phyloP scores from a whole-genome alignment of 1,284 basidiomycete species.

The Irpex sp. region DNA sequence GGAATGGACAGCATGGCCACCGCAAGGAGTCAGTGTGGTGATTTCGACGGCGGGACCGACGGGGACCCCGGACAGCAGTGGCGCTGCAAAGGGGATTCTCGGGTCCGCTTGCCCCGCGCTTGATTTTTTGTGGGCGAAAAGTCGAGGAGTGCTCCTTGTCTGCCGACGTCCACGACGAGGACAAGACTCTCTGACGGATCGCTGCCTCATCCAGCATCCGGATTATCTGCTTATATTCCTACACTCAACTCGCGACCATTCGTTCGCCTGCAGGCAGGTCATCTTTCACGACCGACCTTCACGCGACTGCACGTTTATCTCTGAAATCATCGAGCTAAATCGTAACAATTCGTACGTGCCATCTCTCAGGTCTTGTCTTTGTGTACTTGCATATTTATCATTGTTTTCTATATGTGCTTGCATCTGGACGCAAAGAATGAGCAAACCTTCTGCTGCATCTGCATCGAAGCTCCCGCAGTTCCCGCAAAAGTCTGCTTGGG shows the following conservation, averaged over 20 bases:
- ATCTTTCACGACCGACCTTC: constrained; percentile 74
- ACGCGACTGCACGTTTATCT: constrained; percentile 51
- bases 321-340: constrained; percentile 37
- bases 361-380: neutral
- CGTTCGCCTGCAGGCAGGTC: constrained; percentile 88
- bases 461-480: constrained; percentile 69
- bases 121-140: constrained; percentile 29
- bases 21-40: constrained; percentile 5
- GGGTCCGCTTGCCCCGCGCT: constrained; percentile 18
- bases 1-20: neutral
- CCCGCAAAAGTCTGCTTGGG: constrained; percentile 77
- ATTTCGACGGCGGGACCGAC: constrained; percentile 4
- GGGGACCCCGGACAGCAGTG: constrained; percentile 7
- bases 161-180: constrained; percentile 33
- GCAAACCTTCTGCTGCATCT: constrained; percentile 75
- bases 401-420: constrained; percentile 13
- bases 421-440: constrained; percentile 57
- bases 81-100: constrained; percentile 11
- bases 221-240: constrained; percentile 18
- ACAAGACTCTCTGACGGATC: constrained; percentile 29
- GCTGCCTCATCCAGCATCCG: constrained; percentile 32
- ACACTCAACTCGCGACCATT: constrained; percentile 34
- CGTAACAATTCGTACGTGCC: constrained; percentile 52
- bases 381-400: constrained; percentile 8
- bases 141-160: constrained; percentile 16